These are phyloP conservation scores for Gracilariopsis chorda DNA, from an alignment of 23 red algal genomes.

Conservation along the genomic window DNA sequence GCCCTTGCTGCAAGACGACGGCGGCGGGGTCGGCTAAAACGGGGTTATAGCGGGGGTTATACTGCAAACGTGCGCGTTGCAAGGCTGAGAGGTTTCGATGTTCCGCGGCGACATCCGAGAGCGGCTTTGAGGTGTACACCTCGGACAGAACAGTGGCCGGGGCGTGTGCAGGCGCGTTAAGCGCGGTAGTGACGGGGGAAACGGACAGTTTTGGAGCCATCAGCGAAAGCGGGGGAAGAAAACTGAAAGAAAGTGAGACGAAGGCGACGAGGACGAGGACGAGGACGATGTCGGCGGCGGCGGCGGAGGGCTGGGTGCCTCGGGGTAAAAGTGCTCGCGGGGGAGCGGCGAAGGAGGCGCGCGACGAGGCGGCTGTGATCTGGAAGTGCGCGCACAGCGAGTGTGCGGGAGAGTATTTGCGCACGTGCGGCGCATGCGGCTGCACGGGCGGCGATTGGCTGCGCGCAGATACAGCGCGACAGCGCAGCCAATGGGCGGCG, in stretches of 20 bases:
- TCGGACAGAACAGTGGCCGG: not conserved
- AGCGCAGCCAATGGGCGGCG: not conserved
- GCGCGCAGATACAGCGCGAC: not conserved
- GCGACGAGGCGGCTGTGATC: too few relatives aligned
- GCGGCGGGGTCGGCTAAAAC: conserved; percentile 20
- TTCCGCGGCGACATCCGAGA: not conserved
- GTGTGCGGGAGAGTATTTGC: too few relatives aligned
- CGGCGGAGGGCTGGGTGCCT: not conserved
- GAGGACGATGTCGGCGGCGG: not conserved
- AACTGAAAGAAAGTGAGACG: not conserved
- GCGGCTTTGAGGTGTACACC: not conserved
- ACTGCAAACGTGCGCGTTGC: conserved; percentile 56
- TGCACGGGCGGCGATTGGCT: conserved; percentile 6
- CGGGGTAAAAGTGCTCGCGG: not conserved
- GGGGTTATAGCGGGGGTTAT: conserved; percentile 72
- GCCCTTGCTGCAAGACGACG: conserved; percentile 45
- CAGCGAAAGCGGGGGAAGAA: not conserved
- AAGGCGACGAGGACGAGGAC: not conserved
- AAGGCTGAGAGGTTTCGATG: conserved; percentile 55
- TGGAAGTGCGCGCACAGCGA: too few relatives aligned
- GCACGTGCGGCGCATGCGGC: too few relatives aligned
- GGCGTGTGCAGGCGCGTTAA: not conserved
- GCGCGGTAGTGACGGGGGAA: not conserved
- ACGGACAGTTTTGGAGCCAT: not conserved
- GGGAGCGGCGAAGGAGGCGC: not conserved